Evolutionary conservation across 108 stramenopile genomes (phyloP).

Genomic region (Nitzschia putrida): DNA sequence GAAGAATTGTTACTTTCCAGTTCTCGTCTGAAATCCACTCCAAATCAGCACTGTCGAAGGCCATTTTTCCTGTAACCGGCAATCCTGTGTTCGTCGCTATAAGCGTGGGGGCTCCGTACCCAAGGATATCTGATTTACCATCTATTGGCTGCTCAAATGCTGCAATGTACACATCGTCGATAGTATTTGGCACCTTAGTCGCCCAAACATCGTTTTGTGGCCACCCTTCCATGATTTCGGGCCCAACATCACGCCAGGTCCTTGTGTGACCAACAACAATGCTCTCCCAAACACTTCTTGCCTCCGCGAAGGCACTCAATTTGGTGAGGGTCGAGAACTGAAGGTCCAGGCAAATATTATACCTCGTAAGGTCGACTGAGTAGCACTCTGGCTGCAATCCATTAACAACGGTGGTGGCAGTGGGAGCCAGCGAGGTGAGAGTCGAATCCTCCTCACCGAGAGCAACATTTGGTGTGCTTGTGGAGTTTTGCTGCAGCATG

Average conservation of each 20-base stretch:
- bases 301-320: background rate
- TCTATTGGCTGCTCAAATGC: background rate
- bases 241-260: background rate
- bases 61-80: conserved; percentile 7
- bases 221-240: background rate
- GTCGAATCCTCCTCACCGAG: no score
- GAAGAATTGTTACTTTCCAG: conserved; percentile 26
- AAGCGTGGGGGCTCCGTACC: background rate
- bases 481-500: no score
- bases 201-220: background rate
- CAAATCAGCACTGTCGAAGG: conserved; percentile 21
- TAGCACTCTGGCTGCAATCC: background rate
- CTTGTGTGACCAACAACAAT: background rate
- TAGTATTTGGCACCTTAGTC: background rate
- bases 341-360: background rate
- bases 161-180: conserved; percentile 14
- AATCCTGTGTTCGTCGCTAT: background rate
- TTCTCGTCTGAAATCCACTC: background rate
- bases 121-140: background rate
- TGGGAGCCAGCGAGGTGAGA: background rate
- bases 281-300: background rate
- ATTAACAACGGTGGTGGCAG: background rate
- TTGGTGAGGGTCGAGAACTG: background rate
- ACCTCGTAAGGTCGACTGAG: background rate
- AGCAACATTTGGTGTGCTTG: no score